These are phyloP conservation scores for Cryptococcus sp. DNA, from an alignment of 1,284 basidiomycete genomes.

Conservation along the genomic window DNA sequence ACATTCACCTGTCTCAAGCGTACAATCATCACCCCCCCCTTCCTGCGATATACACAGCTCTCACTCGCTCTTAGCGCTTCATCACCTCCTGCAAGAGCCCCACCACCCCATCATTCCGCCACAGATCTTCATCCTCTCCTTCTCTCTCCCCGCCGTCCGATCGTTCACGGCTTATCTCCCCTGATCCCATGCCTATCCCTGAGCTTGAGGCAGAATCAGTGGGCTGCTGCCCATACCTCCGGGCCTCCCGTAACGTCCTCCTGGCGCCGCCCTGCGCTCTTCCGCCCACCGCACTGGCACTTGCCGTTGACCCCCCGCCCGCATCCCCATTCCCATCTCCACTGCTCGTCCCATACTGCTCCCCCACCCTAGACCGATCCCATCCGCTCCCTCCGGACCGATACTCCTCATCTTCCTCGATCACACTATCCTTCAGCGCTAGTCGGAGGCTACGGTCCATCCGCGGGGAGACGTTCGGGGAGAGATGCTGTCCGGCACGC, in stretches of 20 bases:
- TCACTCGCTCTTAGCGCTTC: constrained; percentile 21
- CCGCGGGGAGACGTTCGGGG: not conserved
- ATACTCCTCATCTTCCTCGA: constrained; percentile 17
- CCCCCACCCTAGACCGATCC: no score
- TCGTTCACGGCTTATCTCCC: constrained; percentile 12
- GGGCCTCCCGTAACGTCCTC: not conserved
- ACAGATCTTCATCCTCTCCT: constrained; percentile 26
- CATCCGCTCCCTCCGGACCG: no score
- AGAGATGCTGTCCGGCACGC: constrained; percentile 12
- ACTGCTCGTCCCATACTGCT: no score
- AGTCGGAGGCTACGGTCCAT: not conserved
- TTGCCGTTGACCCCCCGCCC: constrained; percentile 2
- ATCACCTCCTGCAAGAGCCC: constrained; percentile 46
- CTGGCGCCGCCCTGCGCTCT: constrained; percentile 6
- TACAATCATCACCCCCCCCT: no score
- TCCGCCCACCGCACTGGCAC: constrained; percentile 9
- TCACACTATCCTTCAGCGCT: constrained; percentile 17
- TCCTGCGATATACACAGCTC: no score
- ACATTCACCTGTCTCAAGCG: no score
- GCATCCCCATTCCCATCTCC: constrained; percentile 19
- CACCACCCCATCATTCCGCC: constrained; percentile 41
- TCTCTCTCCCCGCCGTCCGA: constrained; percentile 8
- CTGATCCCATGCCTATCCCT: constrained; percentile 14
- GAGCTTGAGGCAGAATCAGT: not conserved
- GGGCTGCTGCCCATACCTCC: no score